Conservation (phyloP, 2,329 filamentous ascomycete species). For the Sporothrix protearum region DNA sequence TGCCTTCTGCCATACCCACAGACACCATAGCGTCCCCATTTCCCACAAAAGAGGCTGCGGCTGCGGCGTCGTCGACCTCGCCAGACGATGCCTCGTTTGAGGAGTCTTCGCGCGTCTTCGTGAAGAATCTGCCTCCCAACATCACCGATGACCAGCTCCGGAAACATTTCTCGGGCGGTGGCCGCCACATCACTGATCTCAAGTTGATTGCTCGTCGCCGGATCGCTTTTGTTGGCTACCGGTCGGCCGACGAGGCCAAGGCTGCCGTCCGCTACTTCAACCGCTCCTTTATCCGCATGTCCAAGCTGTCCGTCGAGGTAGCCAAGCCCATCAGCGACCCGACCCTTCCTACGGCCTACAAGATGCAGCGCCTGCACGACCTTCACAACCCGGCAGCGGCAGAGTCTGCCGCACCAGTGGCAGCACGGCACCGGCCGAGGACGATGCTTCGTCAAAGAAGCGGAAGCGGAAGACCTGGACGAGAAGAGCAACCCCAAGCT, state of each 20-base stretch:
- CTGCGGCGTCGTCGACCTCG: not conserved
- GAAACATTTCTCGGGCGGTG: constrained; percentile 76
- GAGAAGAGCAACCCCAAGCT: constrained; percentile 72
- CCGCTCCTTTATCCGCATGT: constrained; percentile 92
- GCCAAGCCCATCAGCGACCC: constrained; percentile 63
- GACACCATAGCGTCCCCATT: constrained; percentile 19
- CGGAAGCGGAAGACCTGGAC: constrained; percentile 57
- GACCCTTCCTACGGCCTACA: constrained; percentile 34
- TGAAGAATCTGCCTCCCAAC: constrained; percentile 80
- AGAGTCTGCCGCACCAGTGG: not conserved
- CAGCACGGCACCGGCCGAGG: constrained; percentile 31
- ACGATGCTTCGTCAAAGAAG: constrained; percentile 53
- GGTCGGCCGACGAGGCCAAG: constrained; percentile 72
- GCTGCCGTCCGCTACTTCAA: constrained; percentile 94
- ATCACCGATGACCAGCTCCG: constrained; percentile 81
- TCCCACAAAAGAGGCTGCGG: constrained; percentile 12
- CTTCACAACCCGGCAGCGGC: not conserved
- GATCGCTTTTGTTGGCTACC: constrained; percentile 95
- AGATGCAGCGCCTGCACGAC: constrained; percentile 24
- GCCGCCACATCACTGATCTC: constrained; percentile 78
- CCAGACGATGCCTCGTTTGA: constrained; percentile 15
- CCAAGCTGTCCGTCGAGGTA: constrained; percentile 83
- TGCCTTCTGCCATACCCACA: constrained; percentile 23
- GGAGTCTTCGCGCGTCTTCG: constrained; percentile 66
- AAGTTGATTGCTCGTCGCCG: constrained; percentile 85